Evolutionary conservation across 495 filamentous ascomycete genomes (phyloP), one percentile per base, ranked within the genome.

Genomic region (Neurospora sp.): DNA sequence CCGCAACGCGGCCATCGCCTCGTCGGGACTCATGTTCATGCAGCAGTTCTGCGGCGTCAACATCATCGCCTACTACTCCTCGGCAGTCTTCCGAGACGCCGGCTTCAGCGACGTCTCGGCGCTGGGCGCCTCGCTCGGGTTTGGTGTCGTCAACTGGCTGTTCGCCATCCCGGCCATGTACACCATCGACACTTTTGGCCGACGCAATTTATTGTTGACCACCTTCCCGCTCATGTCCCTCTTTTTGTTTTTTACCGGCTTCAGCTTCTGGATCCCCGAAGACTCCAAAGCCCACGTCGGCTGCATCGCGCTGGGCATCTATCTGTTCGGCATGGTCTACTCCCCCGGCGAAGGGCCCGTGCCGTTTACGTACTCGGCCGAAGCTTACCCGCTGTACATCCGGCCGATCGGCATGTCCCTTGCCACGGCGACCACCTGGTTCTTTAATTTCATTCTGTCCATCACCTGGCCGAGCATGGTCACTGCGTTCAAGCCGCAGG

Each of bases 121-220:
- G 0, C 84, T 96, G 17, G 79, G 81, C 3, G 90, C 90, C 10
- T 93, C 90, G 14, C 81, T 96, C 3, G 93, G 92, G 8, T 93
- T 89, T 77, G 92, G 92, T 12, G 82, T 93, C n/a, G 86, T 93
- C 77, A 94, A 94, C 78, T 94, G 89, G 82, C 81, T 94, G 35
- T 93, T 94, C 72, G 90, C 91, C 4, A 85, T 94, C 14, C 92
- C 92, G 0, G 92, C 92, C 10, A 82, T 95, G 61, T 93, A 90
- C 78, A 93, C 91, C 5, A 95, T 95, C 73, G 92, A 95, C 77
- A 93, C 90, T 0, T 94, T 92, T 74, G 93, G 92, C n/a, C 89
- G 92, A 3, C 87, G 93, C 20, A 93, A 93, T 74, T 87, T 96
- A 8, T 84, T 95, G 6, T 85, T 95, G 16, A 85, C 86, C 2